Conservation (phyloP, 2,329 filamentous ascomycete species). For the Drechslerella coelobrocha region DNA sequence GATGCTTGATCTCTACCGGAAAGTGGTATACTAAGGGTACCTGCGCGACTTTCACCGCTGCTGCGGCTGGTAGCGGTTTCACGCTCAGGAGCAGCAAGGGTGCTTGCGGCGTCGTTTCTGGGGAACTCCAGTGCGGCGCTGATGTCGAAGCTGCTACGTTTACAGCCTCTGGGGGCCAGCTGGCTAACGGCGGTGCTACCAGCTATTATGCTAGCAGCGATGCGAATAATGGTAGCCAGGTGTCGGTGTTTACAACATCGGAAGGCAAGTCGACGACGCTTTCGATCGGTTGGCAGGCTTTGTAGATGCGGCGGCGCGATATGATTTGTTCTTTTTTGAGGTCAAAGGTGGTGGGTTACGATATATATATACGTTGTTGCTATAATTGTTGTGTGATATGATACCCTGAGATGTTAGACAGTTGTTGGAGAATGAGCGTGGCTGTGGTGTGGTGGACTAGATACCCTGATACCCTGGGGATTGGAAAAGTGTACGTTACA, state of each 20-base stretch:
- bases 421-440: not conserved
- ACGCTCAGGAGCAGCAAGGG: slow-evolving; percentile 68
- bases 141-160: slow-evolving; percentile 43
- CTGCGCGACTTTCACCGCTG: slow-evolving; percentile 70
- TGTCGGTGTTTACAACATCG: slow-evolving; percentile 22
- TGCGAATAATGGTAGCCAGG: slow-evolving; percentile 33
- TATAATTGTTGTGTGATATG: slow-evolving; percentile 12
- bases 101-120: slow-evolving; percentile 65
- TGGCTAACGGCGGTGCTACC: slow-evolving; percentile 13
- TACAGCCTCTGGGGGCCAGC: slow-evolving; percentile 19
- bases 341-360: too few species aligned
- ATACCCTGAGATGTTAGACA: slow-evolving; percentile 19
- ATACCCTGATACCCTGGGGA: slow-evolving; percentile 26
- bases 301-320: slow-evolving; percentile 7
- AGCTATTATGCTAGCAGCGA: slow-evolving; percentile 24
- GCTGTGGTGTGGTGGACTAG: not conserved
- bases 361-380: slow-evolving; percentile 13
- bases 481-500: too few species aligned
- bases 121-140: slow-evolving; percentile 54
- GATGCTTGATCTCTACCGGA: slow-evolving; percentile 72
- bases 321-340: not conserved
- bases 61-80: slow-evolving; percentile 62
- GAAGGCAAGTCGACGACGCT: slow-evolving; percentile 9
- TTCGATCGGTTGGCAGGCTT: slow-evolving; percentile 23
- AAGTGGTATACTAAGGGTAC: slow-evolving; percentile 73